These are phyloP conservation scores for Setomelanomma holmii DNA, from an alignment of 2,329 filamentous ascomycete genomes.

Conservation along the genomic window DNA sequence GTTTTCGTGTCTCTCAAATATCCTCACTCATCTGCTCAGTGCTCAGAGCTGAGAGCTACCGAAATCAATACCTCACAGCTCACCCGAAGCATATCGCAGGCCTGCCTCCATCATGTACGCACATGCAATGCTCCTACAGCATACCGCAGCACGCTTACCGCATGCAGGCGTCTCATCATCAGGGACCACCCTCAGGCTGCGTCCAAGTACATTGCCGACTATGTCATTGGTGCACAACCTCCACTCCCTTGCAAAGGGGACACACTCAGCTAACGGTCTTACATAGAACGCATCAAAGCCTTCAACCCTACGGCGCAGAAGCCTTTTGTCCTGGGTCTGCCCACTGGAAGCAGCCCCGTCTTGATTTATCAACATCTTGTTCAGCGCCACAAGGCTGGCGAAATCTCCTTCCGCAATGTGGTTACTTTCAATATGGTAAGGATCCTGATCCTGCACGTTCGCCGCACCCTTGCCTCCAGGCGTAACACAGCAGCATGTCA, in stretches of 20 bases:
- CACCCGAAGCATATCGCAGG: conserved; percentile 7
- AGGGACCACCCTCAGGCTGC: conserved; percentile 73
- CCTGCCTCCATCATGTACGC: conserved; percentile 43
- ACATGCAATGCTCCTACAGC: conserved; percentile 25
- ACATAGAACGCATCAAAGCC: conserved; percentile 74
- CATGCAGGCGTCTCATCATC: conserved; percentile 80
- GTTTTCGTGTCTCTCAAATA: conserved; percentile 24
- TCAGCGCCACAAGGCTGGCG: conserved; percentile 70
- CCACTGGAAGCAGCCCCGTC: conserved; percentile 82
- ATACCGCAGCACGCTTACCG: conserved; percentile 34
- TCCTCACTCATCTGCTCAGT: conserved; percentile 8
- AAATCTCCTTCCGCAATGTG: conserved; percentile 86
- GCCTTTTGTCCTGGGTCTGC: conserved; percentile 83
- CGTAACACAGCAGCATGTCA: conserved; percentile 26
- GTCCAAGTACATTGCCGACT: conserved; percentile 79
- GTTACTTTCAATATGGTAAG: conserved; percentile 90
- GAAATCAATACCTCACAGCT: conserved; percentile 7
- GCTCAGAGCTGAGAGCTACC: background rate
- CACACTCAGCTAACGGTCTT: conserved; percentile 31
- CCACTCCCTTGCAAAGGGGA: conserved; percentile 27
- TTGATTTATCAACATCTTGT: conserved; percentile 80
- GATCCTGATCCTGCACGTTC: conserved; percentile 16
- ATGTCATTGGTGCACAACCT: conserved; percentile 69
- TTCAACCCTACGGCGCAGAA: conserved; percentile 75
- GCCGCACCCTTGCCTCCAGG: conserved; percentile 19